These are phyloP conservation scores for Phytopythium vexans DNA, from an alignment of 352 stramenopile genomes.

Conservation along the genomic window DNA sequence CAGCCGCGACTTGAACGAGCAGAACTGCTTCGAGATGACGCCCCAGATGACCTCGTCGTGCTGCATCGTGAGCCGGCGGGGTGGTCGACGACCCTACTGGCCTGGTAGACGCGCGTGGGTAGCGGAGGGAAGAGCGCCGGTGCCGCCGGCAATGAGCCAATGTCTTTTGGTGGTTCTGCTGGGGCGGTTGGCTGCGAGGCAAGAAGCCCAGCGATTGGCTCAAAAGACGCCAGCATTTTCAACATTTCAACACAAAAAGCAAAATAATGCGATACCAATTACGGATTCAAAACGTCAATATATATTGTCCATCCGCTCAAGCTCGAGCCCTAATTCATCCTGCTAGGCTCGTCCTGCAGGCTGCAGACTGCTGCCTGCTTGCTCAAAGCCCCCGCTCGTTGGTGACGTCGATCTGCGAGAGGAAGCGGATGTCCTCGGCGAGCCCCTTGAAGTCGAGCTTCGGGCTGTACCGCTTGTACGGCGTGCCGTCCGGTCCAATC, in stretches of 20 bases:
- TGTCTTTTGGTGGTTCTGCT: not conserved
- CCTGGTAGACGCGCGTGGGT: too few species aligned
- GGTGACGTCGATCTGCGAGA: conserved; percentile 39
- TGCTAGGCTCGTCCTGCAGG: too few species aligned
- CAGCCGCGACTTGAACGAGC: conserved; percentile 97
- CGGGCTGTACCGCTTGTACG: conserved; percentile 78
- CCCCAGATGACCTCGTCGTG: conserved; percentile 99
- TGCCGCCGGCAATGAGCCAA: too few species aligned
- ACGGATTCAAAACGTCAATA: too few species aligned
- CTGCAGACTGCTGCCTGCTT: too few species aligned
- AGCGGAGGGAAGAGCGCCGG: too few species aligned
- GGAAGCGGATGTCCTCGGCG: conserved; percentile 62
- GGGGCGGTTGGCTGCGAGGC: not conserved
- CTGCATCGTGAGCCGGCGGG: conserved; percentile 67
- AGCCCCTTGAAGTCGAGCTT: conserved; percentile 64
- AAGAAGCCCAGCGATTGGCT: conserved; percentile 6
- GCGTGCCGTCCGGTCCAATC: conserved; percentile 70
- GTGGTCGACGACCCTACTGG: not conserved
- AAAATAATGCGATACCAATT: not conserved
- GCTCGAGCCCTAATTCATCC: too few species aligned
- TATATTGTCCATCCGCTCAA: too few species aligned
- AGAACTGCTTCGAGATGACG: conserved; percentile 98
- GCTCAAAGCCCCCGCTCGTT: conserved; percentile 37
- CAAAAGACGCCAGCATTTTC: conserved; percentile 5
- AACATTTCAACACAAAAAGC: conserved; percentile 5